phyloP scores from a whole-genome alignment of 2,329 filamentous ascomycete genomes.

The Colletotrichum lindemuthianum region DNA sequence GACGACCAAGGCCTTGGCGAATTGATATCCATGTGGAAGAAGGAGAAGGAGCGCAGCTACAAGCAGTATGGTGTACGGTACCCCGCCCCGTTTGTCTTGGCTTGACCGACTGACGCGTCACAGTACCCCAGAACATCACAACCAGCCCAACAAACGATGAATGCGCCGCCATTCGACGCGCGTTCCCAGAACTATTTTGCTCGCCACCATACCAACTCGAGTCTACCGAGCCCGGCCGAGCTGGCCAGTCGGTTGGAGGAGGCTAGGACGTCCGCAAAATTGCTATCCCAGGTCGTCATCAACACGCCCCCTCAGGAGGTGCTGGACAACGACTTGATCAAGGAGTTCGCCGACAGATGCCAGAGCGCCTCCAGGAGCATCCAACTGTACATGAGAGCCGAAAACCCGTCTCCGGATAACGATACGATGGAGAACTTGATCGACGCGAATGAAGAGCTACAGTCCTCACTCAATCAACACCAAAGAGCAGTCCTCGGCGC shows the following conservation, averaged over 20 bases:
- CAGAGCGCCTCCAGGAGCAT: conserved; percentile 82
- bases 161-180: conserved; percentile 54
- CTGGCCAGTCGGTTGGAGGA: conserved; percentile 87
- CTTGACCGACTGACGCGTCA: conserved; percentile 28
- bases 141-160: conserved; percentile 50
- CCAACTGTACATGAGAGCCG: conserved; percentile 84
- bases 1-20: conserved; percentile 77
- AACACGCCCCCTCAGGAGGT: conserved; percentile 83
- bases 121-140: conserved; percentile 38
- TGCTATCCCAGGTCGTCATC: conserved; percentile 91
- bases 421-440: conserved; percentile 94
- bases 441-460: conserved; percentile 92
- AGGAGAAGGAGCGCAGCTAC: conserved; percentile 77
- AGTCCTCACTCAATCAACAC: conserved; percentile 83
- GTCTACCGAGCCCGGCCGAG: conserved; percentile 76
- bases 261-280: conserved; percentile 87
- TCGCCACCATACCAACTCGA: conserved; percentile 57
- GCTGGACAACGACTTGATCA: conserved; percentile 85
- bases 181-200: conserved; percentile 68
- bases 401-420: conserved; percentile 85
- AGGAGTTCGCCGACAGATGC: conserved; percentile 91
- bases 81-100: conserved; percentile 2
- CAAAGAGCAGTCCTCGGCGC: conserved; percentile 80
- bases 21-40: conserved; percentile 88
- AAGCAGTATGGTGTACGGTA: conserved; percentile 61